Percentiles rank a stretch among this genome's conserved stretches.
Evolutionary conservation across 176 grass and related monocot species (phyloP).

Genomic region (Carex cristatella): DNA sequence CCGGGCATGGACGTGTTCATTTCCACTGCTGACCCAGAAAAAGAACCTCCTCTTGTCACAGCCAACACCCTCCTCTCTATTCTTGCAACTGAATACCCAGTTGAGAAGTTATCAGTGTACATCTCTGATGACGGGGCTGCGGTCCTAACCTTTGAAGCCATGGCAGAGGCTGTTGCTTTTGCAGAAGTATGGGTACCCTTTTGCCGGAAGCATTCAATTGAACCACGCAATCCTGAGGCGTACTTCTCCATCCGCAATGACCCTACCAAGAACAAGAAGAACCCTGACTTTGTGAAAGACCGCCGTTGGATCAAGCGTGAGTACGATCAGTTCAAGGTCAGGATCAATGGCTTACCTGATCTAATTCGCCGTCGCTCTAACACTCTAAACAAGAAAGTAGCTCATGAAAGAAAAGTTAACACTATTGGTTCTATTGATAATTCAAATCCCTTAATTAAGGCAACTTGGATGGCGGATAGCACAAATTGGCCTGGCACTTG

Average conservation of each 20-base stretch:
- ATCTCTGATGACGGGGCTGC: conserved; percentile 44
- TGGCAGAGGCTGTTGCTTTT: conserved; percentile 34
- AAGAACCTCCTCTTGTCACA: conserved; percentile 44
- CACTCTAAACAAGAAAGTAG: conserved; percentile 21
- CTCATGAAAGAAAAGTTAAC: background rate
- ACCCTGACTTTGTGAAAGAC: conserved; percentile 36
- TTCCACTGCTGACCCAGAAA: conserved; percentile 45
- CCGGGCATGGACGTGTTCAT: conserved; percentile 46
- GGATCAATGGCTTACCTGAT: conserved; percentile 33
- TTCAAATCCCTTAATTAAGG: background rate
- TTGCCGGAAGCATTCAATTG: conserved; percentile 38
- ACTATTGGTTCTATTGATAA: background rate
- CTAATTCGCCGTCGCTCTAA: conserved; percentile 26
- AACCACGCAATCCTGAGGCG: conserved; percentile 32
- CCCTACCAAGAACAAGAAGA: conserved; percentile 36
- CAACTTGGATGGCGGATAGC: conserved; percentile 42
- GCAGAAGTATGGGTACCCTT: conserved; percentile 40
- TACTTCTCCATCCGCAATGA: conserved; percentile 36
- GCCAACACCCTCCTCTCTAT: conserved; percentile 42
- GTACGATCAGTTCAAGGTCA: conserved; percentile 44
- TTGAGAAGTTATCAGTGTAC: conserved; percentile 39
- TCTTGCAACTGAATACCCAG: conserved; percentile 39
- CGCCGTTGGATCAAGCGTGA: conserved; percentile 36
- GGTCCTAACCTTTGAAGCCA: conserved; percentile 46
- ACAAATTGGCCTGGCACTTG: conserved; percentile 38